Evolutionary conservation across 2,329 filamentous ascomycete species (phyloP), one percentile per base, ranked within the genome.

Genomic region (Calonectria hawksworthii): DNA sequence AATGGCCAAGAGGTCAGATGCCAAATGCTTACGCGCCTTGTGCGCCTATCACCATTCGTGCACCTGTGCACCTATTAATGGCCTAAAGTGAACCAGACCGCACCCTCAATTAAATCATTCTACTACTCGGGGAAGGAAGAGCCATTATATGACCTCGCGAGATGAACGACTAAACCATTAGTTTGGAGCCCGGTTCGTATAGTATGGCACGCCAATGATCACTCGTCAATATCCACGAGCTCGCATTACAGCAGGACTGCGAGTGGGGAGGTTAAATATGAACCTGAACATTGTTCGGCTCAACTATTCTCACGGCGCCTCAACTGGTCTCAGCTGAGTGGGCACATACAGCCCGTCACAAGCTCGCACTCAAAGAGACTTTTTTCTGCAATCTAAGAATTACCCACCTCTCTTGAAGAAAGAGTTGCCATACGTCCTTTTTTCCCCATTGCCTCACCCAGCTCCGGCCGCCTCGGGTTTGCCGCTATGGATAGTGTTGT

Each of bases 281-380:
- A 73, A 56, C 52, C 65, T 65, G 44, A 36, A 28, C 41, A 44
- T 47, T 47, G 50, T 28, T 68, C 38, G 70, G 56, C 34, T 63
- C 36, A 59, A 56, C 26, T 34, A 52, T 61, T 54, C n/a, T 54
- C 56, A 36, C 59, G 59, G 32, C 32, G 18, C 66, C 69, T 73
- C 51, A 70, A 51, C 72, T 73, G 67, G 38, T 51, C 38, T 73
- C 72, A 73, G 72, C 67, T 73, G 9, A 36, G 66, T 70, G 66
- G 66, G 26, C 54, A 54, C 54, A 14, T 32, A 41, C 6, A 34
- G 38, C 28, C 47, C 44, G 14, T 67, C 56, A 63, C 34, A 26
- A 63, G 56, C 16, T 51, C 47, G 14, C 26, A 51, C 44, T 66
- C 21, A 68, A 68, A 52, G 26, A 41, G 32, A 63, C 56, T 63